A percentile compares a stretch with the other conserved stretches of the same genome.
Evolutionary conservation across 2,329 filamentous ascomycete genomes (phyloP).

Genomic region (Geosmithia flava): DNA sequence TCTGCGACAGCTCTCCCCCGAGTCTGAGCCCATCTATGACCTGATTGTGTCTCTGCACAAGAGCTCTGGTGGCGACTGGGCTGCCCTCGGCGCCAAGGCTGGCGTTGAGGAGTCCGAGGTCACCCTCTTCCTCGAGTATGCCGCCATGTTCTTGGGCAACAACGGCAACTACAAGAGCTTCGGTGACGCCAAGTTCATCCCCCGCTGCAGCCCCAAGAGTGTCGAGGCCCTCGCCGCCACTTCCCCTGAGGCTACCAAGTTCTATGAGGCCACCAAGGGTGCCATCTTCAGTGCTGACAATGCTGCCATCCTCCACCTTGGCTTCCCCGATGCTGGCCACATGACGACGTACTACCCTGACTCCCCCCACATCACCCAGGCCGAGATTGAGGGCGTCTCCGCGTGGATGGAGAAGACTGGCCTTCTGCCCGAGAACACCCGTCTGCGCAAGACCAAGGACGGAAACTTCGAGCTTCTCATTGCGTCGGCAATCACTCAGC

Average conservation of each 20-base stretch:
- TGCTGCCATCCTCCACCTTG: constrained; percentile 58
- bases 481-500: constrained; percentile 49
- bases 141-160: constrained; percentile 69
- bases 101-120: constrained; percentile 52
- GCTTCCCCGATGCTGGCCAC: constrained; percentile 62
- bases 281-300: constrained; percentile 59
- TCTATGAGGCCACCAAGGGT: constrained; percentile 56
- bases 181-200: constrained; percentile 75
- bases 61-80: constrained; percentile 58
- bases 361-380: constrained; percentile 60
- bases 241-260: constrained; percentile 45
- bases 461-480: constrained; percentile 63
- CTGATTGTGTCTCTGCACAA: constrained; percentile 65
- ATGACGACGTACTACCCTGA: constrained; percentile 76
- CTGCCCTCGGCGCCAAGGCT: constrained; percentile 49
- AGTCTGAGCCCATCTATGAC: constrained; percentile 71
- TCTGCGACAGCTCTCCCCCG: constrained; percentile 70
- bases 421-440: constrained; percentile 64
- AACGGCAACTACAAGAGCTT: constrained; percentile 80
- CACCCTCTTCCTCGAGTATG: constrained; percentile 61
- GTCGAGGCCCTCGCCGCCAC: constrained; percentile 53
- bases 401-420: constrained; percentile 61
- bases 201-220: constrained; percentile 50
- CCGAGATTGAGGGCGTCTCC: constrained; percentile 62
- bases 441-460: constrained; percentile 52